Conservation (phyloP, 2,329 filamentous ascomycete species). For the Colletotrichum simmondsii region DNA sequence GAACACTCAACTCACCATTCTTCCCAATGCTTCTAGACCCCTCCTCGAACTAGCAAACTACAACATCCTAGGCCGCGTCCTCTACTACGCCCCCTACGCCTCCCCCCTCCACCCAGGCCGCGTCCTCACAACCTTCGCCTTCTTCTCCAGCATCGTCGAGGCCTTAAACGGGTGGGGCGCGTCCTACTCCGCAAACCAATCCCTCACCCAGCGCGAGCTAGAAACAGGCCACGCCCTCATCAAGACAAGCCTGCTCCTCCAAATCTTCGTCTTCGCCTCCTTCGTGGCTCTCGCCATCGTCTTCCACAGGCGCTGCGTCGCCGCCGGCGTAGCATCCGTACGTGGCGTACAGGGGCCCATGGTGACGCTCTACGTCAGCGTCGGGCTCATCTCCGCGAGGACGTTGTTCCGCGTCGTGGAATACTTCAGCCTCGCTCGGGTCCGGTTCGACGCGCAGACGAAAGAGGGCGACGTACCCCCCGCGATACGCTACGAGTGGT, state of each 20-base stretch:
- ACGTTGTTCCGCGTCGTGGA: slow-evolving; percentile 70
- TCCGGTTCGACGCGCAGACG: slow-evolving; percentile 51
- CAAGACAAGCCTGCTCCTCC: slow-evolving; percentile 63
- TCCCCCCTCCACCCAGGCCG: slow-evolving; percentile 60
- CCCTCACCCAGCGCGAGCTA: slow-evolving; percentile 49
- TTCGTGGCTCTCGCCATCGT: slow-evolving; percentile 59
- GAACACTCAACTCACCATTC: background rate
- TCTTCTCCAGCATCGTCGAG: slow-evolving; percentile 59
- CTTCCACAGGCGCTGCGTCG: slow-evolving; percentile 59
- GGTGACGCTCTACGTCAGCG: slow-evolving; percentile 62
- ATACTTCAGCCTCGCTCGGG: slow-evolving; percentile 61
- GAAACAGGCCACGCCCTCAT: slow-evolving; percentile 57
- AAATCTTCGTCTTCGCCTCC: slow-evolving; percentile 60
- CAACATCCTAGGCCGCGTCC: slow-evolving; percentile 67
- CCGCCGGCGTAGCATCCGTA: slow-evolving; percentile 46
- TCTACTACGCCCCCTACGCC: slow-evolving; percentile 70
- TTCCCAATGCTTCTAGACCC: slow-evolving; percentile 49
- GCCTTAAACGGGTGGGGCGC: slow-evolving; percentile 60
- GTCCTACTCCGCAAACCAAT: slow-evolving; percentile 57
- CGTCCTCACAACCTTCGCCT: slow-evolving; percentile 58
- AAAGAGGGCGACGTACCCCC: slow-evolving; percentile 51
- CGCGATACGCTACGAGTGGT: slow-evolving; percentile 67
- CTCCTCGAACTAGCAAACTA: slow-evolving; percentile 71
- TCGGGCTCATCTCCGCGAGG: slow-evolving; percentile 59
- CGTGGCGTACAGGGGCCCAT: slow-evolving; percentile 49